Base-by-base conservation (phyloP, 768 basidiomycete genomes). In the Tulasnella calospora region DNA sequence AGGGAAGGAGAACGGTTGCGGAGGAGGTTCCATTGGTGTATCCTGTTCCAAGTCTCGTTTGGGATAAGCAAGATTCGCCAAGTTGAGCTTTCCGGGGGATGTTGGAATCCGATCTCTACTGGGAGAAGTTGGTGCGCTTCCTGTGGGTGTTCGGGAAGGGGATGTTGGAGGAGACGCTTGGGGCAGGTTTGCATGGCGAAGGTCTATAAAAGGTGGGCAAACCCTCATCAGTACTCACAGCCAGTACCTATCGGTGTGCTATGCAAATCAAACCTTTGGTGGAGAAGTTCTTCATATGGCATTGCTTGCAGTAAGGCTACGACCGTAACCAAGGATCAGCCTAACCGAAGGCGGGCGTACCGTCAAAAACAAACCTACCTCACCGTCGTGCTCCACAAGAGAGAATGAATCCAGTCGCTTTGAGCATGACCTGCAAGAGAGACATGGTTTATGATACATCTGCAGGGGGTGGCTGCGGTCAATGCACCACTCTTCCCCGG, bases 391-490 rank as follows among this genome's bases (percentile, higher is more conserved):
- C 83, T 96, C 95, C 9, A 95, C 86, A 33, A 96, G 86, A 27
- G 89, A 89, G 77, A 89, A 85, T 0, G 94, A 93, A 82, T 95
- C 94, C 19, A 96, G 87, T 46, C 93, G 86, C 83, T 93, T 94
- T 82, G 87, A 89, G 83, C 95, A 96, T 17, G 85, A 86, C 76
- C 86, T 90, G 83, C 95, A 96, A 23, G 91, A 87, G 67, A 96
- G 86, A 85, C 95, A 96, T 33, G 90, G 90, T 87, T 93, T 94
- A 85, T 94, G 93, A 82, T 94, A 95, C 57, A 93, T 86, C 93
- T 93, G 81, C 36, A 36, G 47, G 77, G 46, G 76, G 78, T 47
- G 17, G 38, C 38, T 17, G 38, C 61, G 15, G n/a, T 75, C 40
- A 71, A 46, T 61, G 74, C 77, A 79, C 78, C 78, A 38, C 71